These are phyloP conservation scores for Xylaria sp. DNA, from an alignment of 2,329 filamentous ascomycete genomes.

Conservation along the genomic window DNA sequence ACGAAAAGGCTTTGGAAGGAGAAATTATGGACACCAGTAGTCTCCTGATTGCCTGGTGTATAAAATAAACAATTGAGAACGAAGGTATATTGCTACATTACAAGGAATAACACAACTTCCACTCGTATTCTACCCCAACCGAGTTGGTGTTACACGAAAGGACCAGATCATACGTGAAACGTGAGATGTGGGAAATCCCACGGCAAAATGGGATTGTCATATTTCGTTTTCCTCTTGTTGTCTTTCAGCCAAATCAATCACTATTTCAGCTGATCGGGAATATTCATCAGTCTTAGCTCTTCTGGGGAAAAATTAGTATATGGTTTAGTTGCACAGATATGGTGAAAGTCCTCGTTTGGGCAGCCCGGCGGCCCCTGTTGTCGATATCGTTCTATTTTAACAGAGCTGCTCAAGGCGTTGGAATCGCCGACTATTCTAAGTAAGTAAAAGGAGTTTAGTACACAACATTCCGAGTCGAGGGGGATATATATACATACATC, in stretches of 20 bases:
- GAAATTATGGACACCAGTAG: neutral
- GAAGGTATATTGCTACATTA: neutral
- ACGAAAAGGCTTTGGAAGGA: neutral
- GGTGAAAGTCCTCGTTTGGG: neutral
- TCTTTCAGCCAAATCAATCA: no score
- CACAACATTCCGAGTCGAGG: neutral
- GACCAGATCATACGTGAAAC: neutral
- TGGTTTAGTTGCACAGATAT: neutral
- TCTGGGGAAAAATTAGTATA: constrained; percentile 33
- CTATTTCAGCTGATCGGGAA: no score
- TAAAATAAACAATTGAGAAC: neutral
- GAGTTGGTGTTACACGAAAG: neutral
- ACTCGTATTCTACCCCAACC: neutral
- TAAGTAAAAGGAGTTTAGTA: neutral
- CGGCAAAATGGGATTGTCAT: neutral
- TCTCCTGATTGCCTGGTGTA: neutral
- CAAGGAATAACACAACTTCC: neutral
- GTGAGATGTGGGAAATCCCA: neutral
- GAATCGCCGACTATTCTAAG: neutral
- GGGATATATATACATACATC: neutral
- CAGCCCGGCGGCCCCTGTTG: neutral
- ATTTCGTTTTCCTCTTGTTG: neutral
- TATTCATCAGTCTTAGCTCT: constrained; percentile 37
- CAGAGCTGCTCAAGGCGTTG: neutral
- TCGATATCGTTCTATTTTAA: neutral